A percentile compares a stretch with the other conserved stretches of the same genome.
Evolutionary conservation across 352 stramenopile genomes (phyloP).

Genomic region (Thalassiosira livingstoniorum): DNA sequence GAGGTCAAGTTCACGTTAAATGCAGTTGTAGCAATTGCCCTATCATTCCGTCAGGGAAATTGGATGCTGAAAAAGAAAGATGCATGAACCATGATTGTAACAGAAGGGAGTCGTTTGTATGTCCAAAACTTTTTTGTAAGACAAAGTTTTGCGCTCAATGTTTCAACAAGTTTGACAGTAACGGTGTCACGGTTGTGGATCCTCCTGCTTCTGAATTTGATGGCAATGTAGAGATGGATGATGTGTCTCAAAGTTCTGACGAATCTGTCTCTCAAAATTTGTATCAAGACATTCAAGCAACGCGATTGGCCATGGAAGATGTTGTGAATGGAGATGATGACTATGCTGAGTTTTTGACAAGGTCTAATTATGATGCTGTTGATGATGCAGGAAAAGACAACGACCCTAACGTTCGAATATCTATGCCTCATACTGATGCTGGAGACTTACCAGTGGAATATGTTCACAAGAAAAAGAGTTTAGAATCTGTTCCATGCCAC

Average conservation of each 20-base stretch:
- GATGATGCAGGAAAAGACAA: conserved; percentile 15
- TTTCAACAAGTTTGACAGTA: too few species aligned
- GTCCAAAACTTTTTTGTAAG: too few species aligned
- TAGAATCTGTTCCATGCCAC: conserved; percentile 19
- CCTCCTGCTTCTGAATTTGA: conserved; percentile 9
- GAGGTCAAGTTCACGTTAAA: conserved; percentile 20
- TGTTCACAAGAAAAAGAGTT: conserved; percentile 1
- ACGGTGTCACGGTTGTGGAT: not conserved
- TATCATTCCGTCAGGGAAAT: conserved; percentile 4
- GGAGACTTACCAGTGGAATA: conserved; percentile 17
- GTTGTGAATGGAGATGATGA: not conserved
- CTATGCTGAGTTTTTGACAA: conserved; percentile 15
- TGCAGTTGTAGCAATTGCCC: conserved; percentile 22
- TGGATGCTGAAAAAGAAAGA: conserved; percentile 5
- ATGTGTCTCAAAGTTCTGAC: not conserved
- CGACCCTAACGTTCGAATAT: not conserved
- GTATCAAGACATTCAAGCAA: too few species aligned
- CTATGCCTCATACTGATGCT: conserved; percentile 24
- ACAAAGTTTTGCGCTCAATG: too few species aligned
- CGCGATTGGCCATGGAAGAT: too few species aligned
- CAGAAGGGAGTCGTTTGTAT: too few species aligned
- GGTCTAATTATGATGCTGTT: conserved; percentile 11
- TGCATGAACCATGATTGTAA: too few species aligned
- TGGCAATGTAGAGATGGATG: not conserved
- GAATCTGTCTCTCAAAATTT: not conserved